A percentile compares a stretch with the other conserved stretches of the same genome.
Conservation (phyloP, 352 stramenopile species). For the Globisporangium paddicum region DNA sequence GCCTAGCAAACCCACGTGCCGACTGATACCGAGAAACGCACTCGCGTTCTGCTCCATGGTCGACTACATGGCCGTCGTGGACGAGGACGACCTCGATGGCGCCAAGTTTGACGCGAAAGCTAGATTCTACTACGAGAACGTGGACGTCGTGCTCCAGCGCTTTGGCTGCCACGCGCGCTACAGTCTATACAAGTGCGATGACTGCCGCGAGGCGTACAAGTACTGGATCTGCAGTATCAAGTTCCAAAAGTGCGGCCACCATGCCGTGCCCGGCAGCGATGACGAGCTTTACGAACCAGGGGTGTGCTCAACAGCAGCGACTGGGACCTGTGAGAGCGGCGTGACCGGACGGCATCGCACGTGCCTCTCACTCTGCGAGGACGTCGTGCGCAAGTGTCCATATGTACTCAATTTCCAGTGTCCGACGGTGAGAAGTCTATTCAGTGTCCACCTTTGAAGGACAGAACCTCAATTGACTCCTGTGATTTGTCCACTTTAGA, state of each 20-base stretch:
- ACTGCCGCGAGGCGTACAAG: constrained; percentile 86
- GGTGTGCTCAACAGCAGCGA: constrained; percentile 2
- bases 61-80: constrained; percentile 71
- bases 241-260: constrained; percentile 61
- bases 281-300: neutral
- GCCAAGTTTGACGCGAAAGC: constrained; percentile 49
- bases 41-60: constrained; percentile 84
- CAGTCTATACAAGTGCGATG: constrained; percentile 75
- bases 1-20: constrained; percentile 37
- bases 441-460: neutral
- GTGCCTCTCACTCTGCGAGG: constrained; percentile 80
- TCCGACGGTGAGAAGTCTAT: constrained; percentile 34
- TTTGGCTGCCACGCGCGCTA: constrained; percentile 82
- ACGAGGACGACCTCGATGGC: constrained; percentile 46
- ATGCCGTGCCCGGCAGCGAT: neutral
- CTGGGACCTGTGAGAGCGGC: constrained; percentile 35
- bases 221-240: constrained; percentile 87
- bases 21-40: constrained; percentile 48
- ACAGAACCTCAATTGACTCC: neutral
- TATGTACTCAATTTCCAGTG: constrained; percentile 86
- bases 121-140: constrained; percentile 75
- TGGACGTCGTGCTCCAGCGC: constrained; percentile 73
- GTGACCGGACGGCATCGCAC: constrained; percentile 44
- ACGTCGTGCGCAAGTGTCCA: constrained; percentile 79
- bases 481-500: constrained; percentile 21